phyloP scores from a whole-genome alignment of 1,284 basidiomycete species.

The Tylopilus sp. region DNA sequence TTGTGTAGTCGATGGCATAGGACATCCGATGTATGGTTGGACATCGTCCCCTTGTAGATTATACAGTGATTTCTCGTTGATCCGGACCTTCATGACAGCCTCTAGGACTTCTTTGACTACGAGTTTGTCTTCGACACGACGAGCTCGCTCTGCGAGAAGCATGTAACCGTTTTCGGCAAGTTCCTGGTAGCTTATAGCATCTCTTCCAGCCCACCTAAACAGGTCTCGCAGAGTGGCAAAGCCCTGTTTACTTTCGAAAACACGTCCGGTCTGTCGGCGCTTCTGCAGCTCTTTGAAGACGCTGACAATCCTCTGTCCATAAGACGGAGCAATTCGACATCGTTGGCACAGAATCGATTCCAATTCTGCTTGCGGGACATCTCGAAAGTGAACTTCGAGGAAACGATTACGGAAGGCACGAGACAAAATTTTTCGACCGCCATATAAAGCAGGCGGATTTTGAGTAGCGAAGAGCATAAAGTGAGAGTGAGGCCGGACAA shows the following conservation, averaged over 20 bases:
- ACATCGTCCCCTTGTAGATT: conserved; percentile 61
- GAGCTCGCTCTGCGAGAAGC: conserved; percentile 92
- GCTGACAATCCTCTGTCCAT: conserved; percentile 87
- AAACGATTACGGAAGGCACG: conserved; percentile 99
- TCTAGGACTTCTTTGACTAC: conserved; percentile 95
- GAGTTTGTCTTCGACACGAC: conserved; percentile 83
- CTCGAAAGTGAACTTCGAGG: conserved; percentile 96
- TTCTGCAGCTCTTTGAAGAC: conserved; percentile 96
- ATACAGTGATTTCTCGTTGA: conserved; percentile 79
- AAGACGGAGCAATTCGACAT: conserved; percentile 90
- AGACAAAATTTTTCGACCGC: conserved; percentile 93
- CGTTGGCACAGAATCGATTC: conserved; percentile 91
- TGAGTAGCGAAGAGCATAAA: conserved; percentile 99
- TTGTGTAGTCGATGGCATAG: conserved; percentile 56
- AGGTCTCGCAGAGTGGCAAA: conserved; percentile 97
- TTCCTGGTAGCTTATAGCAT: conserved; percentile 88
- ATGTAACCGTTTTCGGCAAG: conserved; percentile 97
- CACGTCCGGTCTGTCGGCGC: conserved; percentile 85
- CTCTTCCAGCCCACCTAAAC: conserved; percentile 95
- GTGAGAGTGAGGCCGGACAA: conserved; percentile 91
- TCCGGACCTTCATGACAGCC: conserved; percentile 84
- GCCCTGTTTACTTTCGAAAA: conserved; percentile 97
- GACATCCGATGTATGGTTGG: conserved; percentile 60
- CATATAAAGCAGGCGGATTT: conserved; percentile 97
- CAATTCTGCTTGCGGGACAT: conserved; percentile 93